Conservation (phyloP, 2,329 filamentous ascomycete species). For the Exophiala mesophila region DNA sequence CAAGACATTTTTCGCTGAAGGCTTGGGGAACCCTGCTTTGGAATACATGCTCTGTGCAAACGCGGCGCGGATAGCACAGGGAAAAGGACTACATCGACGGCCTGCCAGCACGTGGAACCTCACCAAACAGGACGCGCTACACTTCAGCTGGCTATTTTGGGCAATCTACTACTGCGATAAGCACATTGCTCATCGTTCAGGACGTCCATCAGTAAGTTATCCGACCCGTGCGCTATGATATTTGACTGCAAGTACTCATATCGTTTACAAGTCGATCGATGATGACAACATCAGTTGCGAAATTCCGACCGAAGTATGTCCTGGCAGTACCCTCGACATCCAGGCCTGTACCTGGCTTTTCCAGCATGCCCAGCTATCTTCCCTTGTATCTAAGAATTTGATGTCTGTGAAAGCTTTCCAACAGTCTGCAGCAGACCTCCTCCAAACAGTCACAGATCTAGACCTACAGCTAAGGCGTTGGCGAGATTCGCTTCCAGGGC, state of each 20-base stretch:
- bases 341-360: not conserved
- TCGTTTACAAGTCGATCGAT: not conserved
- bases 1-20: slow-evolving; percentile 7
- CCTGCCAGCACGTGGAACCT: not conserved
- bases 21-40: slow-evolving; percentile 7
- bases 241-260: not conserved
- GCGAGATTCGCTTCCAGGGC: not conserved
- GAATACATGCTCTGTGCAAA: slow-evolving; percentile 6
- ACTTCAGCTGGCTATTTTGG: slow-evolving; percentile 11
- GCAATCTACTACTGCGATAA: slow-evolving; percentile 12
- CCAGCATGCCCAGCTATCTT: not conserved
- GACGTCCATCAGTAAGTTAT: slow-evolving; percentile 11
- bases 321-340: not conserved
- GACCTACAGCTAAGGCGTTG: not conserved
- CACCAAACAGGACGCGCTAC: not conserved
- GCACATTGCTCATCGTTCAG: slow-evolving; percentile 1
- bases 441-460: not conserved
- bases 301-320: not conserved
- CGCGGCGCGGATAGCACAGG: slow-evolving; percentile 3
- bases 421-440: not conserved
- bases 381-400: not conserved
- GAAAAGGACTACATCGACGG: slow-evolving; percentile 8
- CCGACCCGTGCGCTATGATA: not conserved
- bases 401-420: not conserved
- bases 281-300: not conserved